Conservation (phyloP, 371 early-diverging fungal species). For the Rhizopus stolonifer region DNA sequence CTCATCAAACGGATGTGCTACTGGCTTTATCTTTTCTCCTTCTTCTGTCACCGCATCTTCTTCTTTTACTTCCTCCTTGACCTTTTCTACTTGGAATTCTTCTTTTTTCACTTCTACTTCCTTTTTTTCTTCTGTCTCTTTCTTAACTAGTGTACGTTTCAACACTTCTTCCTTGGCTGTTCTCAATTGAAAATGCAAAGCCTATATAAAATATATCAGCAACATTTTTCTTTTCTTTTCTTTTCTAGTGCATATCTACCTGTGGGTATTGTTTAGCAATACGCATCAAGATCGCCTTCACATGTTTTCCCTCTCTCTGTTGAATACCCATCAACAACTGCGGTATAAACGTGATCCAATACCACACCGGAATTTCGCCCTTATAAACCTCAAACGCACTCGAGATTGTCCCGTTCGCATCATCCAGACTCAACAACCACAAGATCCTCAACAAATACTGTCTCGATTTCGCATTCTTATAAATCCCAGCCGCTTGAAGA, state of each 20-base stretch:
- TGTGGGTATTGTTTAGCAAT: conserved; percentile 97
- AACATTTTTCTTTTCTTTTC: background rate
- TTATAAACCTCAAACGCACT: conserved; percentile 87
- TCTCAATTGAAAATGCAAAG: conserved; percentile 92
- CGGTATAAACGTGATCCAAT: conserved; percentile 98
- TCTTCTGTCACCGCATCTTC: background rate
- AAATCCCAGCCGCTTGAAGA: conserved; percentile 90
- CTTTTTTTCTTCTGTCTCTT: background rate
- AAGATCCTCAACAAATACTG: conserved; percentile 90
- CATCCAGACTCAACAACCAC: conserved; percentile 92
- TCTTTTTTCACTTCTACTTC: background rate
- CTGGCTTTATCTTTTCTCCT: background rate
- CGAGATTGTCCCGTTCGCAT: conserved; percentile 73
- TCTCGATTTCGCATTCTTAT: conserved; percentile 85
- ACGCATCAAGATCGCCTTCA: conserved; percentile 79
- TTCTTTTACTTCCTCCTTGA: background rate
- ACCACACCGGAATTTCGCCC: conserved; percentile 91
- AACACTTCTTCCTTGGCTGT: conserved; percentile 90
- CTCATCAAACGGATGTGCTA: conserved; percentile 82
- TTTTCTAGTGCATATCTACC: conserved; percentile 33
- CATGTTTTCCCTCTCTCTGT: conserved; percentile 80
- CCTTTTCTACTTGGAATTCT: background rate
- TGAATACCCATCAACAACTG: conserved; percentile 83
- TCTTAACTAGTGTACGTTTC: conserved; percentile 39
- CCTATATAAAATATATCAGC: conserved; percentile 43